Evolutionary conservation across 2,329 filamentous ascomycete genomes (phyloP).

Genomic region (Diplodia corticola): DNA sequence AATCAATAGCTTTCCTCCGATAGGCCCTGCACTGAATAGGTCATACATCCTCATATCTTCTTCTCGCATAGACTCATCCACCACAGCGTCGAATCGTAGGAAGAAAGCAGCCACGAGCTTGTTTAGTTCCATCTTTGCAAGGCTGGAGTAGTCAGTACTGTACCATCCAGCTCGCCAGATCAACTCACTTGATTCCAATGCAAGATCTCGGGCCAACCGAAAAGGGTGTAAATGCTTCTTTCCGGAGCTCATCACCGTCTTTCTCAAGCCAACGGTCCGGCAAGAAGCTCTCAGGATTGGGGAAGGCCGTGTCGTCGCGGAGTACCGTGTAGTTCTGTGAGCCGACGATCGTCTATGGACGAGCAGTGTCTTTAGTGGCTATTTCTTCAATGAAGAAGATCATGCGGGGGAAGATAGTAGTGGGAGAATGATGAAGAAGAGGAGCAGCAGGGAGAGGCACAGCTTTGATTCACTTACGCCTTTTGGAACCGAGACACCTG

Average conservation of each 20-base stretch:
- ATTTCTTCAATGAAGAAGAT: too few relatives aligned
- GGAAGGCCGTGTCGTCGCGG: background rate
- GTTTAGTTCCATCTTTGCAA: constrained; percentile 5
- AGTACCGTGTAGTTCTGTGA: constrained; percentile 1
- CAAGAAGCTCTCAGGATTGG: background rate
- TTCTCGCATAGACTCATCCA: background rate
- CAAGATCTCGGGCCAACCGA: background rate
- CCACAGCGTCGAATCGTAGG: background rate
- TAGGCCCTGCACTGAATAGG: background rate
- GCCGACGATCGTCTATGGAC: background rate
- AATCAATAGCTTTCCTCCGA: background rate
- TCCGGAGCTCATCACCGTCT: background rate
- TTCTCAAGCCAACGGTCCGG: background rate
- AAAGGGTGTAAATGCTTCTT: background rate
- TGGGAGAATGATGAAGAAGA: too few relatives aligned
- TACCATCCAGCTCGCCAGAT: too few relatives aligned
- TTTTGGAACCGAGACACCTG: background rate
- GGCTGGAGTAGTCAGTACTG: background rate
- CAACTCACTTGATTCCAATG: constrained; percentile 3
- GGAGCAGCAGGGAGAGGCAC: too few relatives aligned
- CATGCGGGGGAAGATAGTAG: too few relatives aligned
- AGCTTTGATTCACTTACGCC: background rate
- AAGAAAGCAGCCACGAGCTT: background rate
- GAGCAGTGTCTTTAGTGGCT: background rate
- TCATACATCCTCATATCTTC: background rate